Evolutionary conservation across 1,284 basidiomycete species (phyloP).

Genomic region (Ceratobasidium sp.): DNA sequence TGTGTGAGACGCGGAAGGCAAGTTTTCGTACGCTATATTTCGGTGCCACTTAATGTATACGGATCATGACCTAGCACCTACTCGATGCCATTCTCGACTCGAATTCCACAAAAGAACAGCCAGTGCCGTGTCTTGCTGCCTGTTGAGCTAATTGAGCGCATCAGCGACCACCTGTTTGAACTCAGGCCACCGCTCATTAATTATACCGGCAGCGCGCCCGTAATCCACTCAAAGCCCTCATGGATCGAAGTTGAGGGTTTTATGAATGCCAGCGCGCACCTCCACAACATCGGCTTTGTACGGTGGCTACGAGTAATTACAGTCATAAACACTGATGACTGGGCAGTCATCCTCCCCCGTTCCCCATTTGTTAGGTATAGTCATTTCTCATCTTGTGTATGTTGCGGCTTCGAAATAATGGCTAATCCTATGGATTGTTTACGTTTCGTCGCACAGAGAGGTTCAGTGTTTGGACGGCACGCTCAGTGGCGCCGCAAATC

Average conservation of each 20-base stretch:
- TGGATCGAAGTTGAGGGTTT: conserved; percentile 19
- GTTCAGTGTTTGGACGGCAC: not conserved
- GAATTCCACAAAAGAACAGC: no score
- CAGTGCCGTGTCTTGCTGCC: no score
- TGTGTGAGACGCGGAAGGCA: no score
- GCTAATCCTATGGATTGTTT: no score
- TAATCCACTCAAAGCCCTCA: conserved; percentile 1
- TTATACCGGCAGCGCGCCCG: not conserved
- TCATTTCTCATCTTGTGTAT: not conserved
- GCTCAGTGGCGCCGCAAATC: not conserved
- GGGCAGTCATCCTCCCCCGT: not conserved
- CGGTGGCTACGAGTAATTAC: conserved; percentile 15
- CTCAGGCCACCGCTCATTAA: not conserved
- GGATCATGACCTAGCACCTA: no score
- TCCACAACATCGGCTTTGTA: conserved; percentile 1
- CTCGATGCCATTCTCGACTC: no score
- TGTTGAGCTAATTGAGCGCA: conserved; percentile 2
- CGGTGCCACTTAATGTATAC: no score
- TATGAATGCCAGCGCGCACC: not conserved
- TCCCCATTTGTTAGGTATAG: not conserved
- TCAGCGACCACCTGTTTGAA: no score
- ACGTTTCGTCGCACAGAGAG: no score
- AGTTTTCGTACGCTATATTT: no score
- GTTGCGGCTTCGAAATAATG: no score
- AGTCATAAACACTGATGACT: conserved; percentile 8